Base-by-base conservation (phyloP, 2,329 filamentous ascomycete genomes). In the Ophiognomonia clavigignenti-juglandacearum region DNA sequence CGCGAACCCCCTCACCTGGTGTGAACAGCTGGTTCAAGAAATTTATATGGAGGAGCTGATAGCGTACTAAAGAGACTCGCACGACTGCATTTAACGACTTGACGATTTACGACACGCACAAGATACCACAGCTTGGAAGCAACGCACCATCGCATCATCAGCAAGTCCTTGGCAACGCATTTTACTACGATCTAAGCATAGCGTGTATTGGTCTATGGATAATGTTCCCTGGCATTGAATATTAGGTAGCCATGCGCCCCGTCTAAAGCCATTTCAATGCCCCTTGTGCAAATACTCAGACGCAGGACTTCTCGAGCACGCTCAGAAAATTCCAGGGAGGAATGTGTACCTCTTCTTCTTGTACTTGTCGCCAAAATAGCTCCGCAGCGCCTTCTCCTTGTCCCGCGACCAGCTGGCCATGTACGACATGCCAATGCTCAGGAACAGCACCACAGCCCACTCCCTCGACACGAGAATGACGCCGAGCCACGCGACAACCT, bases 341-440 rank as follows among this genome's bases (percentile, higher is more conserved):
- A 96, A 86, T 51, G 80, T 82, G 62, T 77, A 92, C 61, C 81
- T 81, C 88, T 98, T 97, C 75, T 85, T 91, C 83, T 92, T 91
- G 72, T 98, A 98, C 69, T 85, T 87, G 64, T 91, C 86, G 34
- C 87, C 87, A 67, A 97, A 96, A 65, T 96, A 88, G 66, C 86
- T 85, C 59, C 93, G 82, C 65, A 96, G 93, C 47, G 88, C 82
- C 62, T 74, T 80, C 77, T 98, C 93, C 78, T 96, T 97, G 75
- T 89, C 92, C 68, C 79, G 80, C 32, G 85, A 92, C 93, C 93
- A 98, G 43, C 74, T 66, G 48, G 78, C 81, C 93, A 98, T 97
- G 68, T 91, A 88, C 20, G 70, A 75, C 14, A 75, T 78, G 27
- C 89, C 89, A 43, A 89, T 75, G 20, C 74, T 64, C 51, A 87